These are phyloP conservation scores for Saccharomycopsis amapae DNA, from an alignment of 805 yeast species.

Conservation along the genomic window DNA sequence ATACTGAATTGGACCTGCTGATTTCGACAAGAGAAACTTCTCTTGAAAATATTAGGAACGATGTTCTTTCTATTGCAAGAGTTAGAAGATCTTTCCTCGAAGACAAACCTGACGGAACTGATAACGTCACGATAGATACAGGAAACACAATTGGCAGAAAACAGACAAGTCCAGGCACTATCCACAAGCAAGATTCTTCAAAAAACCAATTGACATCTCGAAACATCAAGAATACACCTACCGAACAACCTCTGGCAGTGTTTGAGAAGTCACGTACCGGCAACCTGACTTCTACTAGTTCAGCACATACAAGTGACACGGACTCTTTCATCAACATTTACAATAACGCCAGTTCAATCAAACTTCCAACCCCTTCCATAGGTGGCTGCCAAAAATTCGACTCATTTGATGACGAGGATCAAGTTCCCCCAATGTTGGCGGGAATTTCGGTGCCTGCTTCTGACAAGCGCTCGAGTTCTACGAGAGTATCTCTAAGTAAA, in stretches of 20 bases:
- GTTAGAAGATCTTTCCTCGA: slow-evolving; percentile 17
- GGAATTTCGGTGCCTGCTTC: slow-evolving; percentile 5
- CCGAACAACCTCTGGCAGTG: too few species aligned
- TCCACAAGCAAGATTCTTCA: too few species aligned
- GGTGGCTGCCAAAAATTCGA: not conserved
- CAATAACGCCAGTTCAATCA: slow-evolving; percentile 15
- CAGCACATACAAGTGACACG: slow-evolving; percentile 7
- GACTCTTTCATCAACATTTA: slow-evolving; percentile 20
- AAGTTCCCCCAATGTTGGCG: slow-evolving; percentile 10
- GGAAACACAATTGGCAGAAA: not conserved
- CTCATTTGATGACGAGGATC: slow-evolving; percentile 10
- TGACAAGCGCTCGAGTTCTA: not conserved
- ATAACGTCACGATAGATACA: not conserved
- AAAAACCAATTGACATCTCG: too few species aligned
- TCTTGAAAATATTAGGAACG: slow-evolving; percentile 22
- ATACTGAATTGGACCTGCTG: slow-evolving; percentile 2
- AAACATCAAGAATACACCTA: too few species aligned
- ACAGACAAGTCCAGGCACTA: too few species aligned
- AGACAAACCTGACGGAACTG: not conserved
- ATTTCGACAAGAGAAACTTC: slow-evolving; percentile 16
- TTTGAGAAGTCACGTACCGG: slow-evolving; percentile 5
- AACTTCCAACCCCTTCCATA: slow-evolving; percentile 1
- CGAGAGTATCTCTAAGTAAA: slow-evolving; percentile 1
- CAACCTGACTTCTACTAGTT: not conserved
- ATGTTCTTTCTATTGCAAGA: slow-evolving; percentile 26